Evolutionary conservation across 164 flowering plant genomes (phyloP), one percentile per base, ranked within the genome.

Genomic region (Platanus orientalis): DNA sequence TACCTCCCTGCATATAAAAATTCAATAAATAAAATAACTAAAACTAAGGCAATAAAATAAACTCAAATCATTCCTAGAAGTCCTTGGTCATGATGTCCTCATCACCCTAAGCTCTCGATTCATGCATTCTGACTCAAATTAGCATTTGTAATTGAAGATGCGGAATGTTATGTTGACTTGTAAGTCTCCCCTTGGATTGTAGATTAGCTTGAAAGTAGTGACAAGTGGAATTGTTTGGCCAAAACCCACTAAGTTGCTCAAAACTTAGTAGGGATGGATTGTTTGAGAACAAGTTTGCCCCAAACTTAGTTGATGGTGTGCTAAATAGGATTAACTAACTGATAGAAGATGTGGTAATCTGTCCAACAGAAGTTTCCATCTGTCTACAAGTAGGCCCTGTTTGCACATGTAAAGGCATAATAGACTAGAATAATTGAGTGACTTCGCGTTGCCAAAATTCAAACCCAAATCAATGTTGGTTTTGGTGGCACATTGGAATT

Each of bases 341-440:
- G 80, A 84, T 84, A 23, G 81, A 57, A 61, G 86, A 57, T n/a
- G 82, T 54, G 4, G 86, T 62, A 66, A 34, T 76, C 70, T 80
- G 97, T 52, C 85, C 89, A 68, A 87, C 87, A 21, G 80, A 20
- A 49, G 83, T 36, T 20, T 74, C 34, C 3, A 75, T 74, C 68
- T 79, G 88, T 13, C 87, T 86, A 81, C 85, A 86, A 58, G 69
- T 62, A 60, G 83, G 61, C 56, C 75, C 73, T 10, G 84, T 78
- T 74, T 81, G 96, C 19, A 83, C 88, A 71, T 84, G 61, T 56
- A 90, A 49, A 70, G 95, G 80, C 50, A 79, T 58, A 21, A 82
- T 48, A 23, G 96, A 80, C 73, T 75, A 83, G 73, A 94, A 91
- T 21, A 84, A 61, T 12, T 83, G 79, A 29, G 94, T 61, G 92